Evolutionary conservation across 441 rosid genomes (phyloP), one percentile per base, ranked within the genome.

Genomic region (Melianthus villosus): DNA sequence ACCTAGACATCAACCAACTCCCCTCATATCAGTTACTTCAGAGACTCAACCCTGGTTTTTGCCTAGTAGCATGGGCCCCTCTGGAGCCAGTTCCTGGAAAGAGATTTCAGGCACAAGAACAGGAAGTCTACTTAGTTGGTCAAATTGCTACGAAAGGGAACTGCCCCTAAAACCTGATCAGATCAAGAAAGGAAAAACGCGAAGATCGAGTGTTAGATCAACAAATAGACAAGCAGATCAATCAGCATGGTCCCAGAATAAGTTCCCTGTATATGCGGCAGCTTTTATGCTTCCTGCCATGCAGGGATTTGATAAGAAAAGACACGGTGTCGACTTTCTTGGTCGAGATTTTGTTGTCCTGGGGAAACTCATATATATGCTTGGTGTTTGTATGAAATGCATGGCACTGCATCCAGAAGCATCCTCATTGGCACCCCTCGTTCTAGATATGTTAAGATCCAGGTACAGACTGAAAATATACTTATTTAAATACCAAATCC

Each of bases 271-370:
- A 20, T 84, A 79, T 47, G 92, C 91, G 22, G 93, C 93, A 23
- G 86, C 98, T 11, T 84, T 84, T 71, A 84, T 89, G 96, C 96
- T 89, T 60, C 98, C 98, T 60, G 84, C 80, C 50, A 89, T 89
- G 98, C 72, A 71, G 71, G 89, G 77, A 38, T 84, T 79, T 54
- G 98, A 89, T 67, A 82, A 70, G 77, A 82, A 64, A 64, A 66
- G 80, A 37, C 98, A 84, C 19, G 98, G 98, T 7, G 84, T 84
- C 55, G 98, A 89, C 71, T 75, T 89, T 59, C 94, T 89, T 9
- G 93, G 79, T 22, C 66, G 80, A 62, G 98, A 89, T 62, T 84
- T 77, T 59, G 46, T 89, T 41, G 98, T 89, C 48, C 74, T 89
- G 17, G 96, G 98, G 46, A 89, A 89, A 63, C 94, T 89, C 60